Evolutionary conservation across 345 rosid genomes (phyloP), one percentile per base, ranked within the genome.

Genomic region (thale cress (Arabidopsis thaliana)): DNA sequence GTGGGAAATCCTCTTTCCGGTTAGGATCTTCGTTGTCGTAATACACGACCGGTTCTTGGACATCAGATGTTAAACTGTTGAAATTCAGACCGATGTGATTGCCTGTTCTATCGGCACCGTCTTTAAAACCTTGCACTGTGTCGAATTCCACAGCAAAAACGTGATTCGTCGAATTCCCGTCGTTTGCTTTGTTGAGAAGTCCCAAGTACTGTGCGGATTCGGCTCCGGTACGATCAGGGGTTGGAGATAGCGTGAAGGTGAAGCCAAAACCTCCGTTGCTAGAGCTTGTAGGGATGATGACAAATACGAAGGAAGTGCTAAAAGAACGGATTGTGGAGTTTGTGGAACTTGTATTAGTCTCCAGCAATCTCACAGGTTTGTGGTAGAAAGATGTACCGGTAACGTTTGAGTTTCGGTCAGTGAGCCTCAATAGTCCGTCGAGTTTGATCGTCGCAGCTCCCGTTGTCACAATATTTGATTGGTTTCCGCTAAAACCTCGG

Each of bases 111-210:
- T 81, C 81, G 0, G 2, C 0, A 10, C 1, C 48, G 1, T 73
- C 82, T 3, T 76, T 71, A 81, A 84, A 77, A 8, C 93, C 93
- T 58, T 69, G 86, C 3, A 84, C 85, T 0, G 91, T 86, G 71
- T 87, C 91, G 38, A 89, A 83, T 28, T 89, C 94, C 1, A 89
- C 85, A 0, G 88, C 88, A 22, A 89, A 80, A 33, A 89, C 74
- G 49, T 83, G 87, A 71, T 89, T 84, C 0, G 67, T 14, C 2
- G 5, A 0, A 0, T 69, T 6, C 8, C 67, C 75, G 2, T 84
- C 24, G 38, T 42, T 81, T 0, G 6, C 0, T 1, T 9, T 0
- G 71, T 78, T 89, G 74, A 89, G 77, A 7, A 89, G 77, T 3
- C 94, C 91, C 0, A 89, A 81, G 11, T 14, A 83, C 36, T 87